Evolutionary conservation across 495 filamentous ascomycete species (phyloP).

Genomic region (Cercophora newfieldiana): DNA sequence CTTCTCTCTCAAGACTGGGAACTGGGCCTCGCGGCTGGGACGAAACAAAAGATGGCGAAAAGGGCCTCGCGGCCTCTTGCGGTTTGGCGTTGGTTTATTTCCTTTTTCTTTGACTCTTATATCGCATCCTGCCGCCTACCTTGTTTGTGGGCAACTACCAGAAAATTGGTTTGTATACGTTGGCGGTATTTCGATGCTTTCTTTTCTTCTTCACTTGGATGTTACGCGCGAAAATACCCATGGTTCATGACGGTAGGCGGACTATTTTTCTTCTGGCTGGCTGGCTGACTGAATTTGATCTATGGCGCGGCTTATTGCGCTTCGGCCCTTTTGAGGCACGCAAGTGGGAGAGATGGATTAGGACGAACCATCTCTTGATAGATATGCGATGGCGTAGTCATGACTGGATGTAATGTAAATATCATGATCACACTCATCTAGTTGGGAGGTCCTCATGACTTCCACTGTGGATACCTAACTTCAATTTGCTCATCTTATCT

Average conservation of each 20-base stretch:
- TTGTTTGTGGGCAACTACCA: neutral
- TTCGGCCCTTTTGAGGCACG: neutral
- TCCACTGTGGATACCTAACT: neutral
- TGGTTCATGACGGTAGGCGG: neutral
- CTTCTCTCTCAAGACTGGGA: slow-evolving; percentile 32
- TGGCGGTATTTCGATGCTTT: neutral
- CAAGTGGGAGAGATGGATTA: neutral
- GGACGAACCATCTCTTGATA: neutral
- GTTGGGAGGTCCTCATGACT: neutral
- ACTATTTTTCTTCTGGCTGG: neutral
- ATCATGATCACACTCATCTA: neutral
- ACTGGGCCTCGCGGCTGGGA: slow-evolving; percentile 48
- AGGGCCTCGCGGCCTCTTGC: slow-evolving; percentile 48
- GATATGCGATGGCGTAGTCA: neutral
- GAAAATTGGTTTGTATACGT: neutral
- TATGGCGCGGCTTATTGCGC: neutral
- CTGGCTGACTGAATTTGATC: neutral
- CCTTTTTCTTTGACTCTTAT: slow-evolving; percentile 11
- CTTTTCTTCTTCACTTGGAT: neutral
- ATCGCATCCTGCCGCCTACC: neutral
- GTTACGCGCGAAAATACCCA: neutral
- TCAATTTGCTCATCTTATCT: neutral
- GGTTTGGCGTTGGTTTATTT: slow-evolving; percentile 26
- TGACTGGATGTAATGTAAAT: neutral
- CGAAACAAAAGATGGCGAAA: slow-evolving; percentile 38